Conservation (phyloP, 106 monocot species). For the Dioscorea zingiberensis region DNA sequence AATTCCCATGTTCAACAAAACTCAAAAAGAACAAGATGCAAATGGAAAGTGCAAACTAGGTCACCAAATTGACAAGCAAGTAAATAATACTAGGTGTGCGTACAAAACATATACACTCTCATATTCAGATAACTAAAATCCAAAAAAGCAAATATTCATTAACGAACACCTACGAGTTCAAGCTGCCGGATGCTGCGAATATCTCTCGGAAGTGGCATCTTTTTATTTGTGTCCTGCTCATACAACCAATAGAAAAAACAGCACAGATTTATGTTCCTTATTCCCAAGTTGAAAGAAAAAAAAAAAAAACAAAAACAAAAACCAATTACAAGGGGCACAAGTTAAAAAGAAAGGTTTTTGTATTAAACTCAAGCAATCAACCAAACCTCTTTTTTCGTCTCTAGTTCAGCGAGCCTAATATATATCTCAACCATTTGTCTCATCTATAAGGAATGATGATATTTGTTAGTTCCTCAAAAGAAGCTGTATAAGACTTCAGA, state of each 20-base stretch:
- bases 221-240: constrained; percentile 84
- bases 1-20: too few species aligned
- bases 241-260: constrained; percentile 2
- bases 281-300: too few species aligned
- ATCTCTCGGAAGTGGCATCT: constrained; percentile 81
- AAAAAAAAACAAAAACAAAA: too few species aligned
- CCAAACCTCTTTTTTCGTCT: constrained; percentile 90
- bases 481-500: background rate
- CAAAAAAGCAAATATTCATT: background rate
- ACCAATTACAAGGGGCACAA: too few species aligned
- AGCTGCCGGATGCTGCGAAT: constrained; percentile 77
- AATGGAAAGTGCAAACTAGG: too few species aligned
- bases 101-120: too few species aligned
- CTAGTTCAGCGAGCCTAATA: constrained; percentile 95
- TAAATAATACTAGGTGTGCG: too few species aligned
- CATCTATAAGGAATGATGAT: constrained; percentile 47
- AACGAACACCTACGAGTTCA: constrained; percentile 75
- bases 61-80: too few species aligned
- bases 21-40: too few species aligned
- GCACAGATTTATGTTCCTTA: constrained; percentile 2
- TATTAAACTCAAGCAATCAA: too few species aligned
- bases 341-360: too few species aligned
- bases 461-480: background rate
- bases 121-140: too few species aligned
- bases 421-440: constrained; percentile 95